These are phyloP conservation scores for Ilyonectria robusta DNA, from an alignment of 2,329 filamentous ascomycete genomes.

Conservation along the genomic window DNA sequence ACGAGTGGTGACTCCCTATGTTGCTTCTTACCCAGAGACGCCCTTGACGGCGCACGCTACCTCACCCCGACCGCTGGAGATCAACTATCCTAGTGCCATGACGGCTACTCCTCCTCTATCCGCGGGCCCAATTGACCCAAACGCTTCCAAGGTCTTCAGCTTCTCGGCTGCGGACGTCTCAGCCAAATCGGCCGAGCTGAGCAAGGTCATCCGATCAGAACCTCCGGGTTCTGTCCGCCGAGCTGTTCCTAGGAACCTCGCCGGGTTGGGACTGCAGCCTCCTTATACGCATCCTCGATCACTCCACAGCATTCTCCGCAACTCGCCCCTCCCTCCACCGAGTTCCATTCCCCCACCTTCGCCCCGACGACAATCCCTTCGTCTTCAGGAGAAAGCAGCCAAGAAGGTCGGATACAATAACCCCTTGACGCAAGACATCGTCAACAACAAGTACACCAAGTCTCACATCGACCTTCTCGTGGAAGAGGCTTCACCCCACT, in stretches of 20 bases:
- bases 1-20: conserved; percentile 60
- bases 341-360: conserved; percentile 66
- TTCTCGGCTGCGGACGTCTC: conserved; percentile 58
- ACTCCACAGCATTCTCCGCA: conserved; percentile 76
- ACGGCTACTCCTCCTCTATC: conserved; percentile 72
- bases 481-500: conserved; percentile 69
- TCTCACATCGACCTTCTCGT: conserved; percentile 75
- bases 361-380: conserved; percentile 67
- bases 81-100: conserved; percentile 69
- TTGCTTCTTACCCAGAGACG: conserved; percentile 66
- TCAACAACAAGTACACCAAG: conserved; percentile 72
- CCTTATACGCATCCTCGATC: conserved; percentile 72
- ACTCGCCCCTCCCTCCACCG: conserved; percentile 72
- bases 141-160: conserved; percentile 59
- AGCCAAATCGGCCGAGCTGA: conserved; percentile 18
- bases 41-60: conserved; percentile 66
- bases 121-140: conserved; percentile 64
- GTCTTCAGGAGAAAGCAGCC: conserved; percentile 67
- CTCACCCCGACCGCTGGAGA: conserved; percentile 63
- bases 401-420: conserved; percentile 74
- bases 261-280: conserved; percentile 49
- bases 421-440: conserved; percentile 75
- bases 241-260: conserved; percentile 25
- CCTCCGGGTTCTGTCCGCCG: conserved; percentile 33
- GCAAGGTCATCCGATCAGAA: conserved; percentile 32